Evolutionary conservation across 139 green algal species (phyloP).

Genomic region (Gonium pectorale): DNA sequence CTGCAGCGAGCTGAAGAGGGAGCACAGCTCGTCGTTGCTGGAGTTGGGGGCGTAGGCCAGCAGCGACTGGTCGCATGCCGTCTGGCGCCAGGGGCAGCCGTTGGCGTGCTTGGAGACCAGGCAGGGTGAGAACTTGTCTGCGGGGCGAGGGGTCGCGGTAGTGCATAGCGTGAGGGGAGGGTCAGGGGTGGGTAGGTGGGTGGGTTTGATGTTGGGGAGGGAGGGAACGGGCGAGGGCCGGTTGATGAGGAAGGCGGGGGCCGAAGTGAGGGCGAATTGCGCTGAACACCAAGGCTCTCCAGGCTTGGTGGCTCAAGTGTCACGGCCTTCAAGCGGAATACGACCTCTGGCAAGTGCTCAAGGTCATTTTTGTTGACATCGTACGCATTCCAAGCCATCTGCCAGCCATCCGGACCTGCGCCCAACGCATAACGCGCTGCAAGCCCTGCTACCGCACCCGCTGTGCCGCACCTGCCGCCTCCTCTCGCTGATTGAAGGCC

Average conservation of each 20-base stretch:
- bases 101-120: conserved; percentile 59
- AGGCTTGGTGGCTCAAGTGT: not conserved
- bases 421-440: not conserved
- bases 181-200: not conserved
- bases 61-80: conserved; percentile 55
- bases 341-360: too few relatives aligned
- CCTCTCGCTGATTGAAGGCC: conserved; percentile 30
- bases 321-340: too few relatives aligned
- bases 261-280: not conserved
- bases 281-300: not conserved
- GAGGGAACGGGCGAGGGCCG: not conserved
- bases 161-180: not conserved
- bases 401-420: not conserved
- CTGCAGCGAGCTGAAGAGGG: conserved; percentile 1
- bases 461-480: conserved; percentile 50
- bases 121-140: conserved; percentile 38
- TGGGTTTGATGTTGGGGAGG: not conserved
- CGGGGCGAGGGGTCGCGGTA: not conserved
- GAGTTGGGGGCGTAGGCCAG: conserved; percentile 65
- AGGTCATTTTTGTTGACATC: too few relatives aligned
- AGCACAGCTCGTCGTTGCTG: not conserved
- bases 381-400: not conserved
- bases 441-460: too few relatives aligned
- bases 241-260: not conserved
- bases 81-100: conserved; percentile 71